These are phyloP conservation scores for Favolaschia claudopus DNA, from an alignment of 768 basidiomycete genomes.

Conservation along the genomic window DNA sequence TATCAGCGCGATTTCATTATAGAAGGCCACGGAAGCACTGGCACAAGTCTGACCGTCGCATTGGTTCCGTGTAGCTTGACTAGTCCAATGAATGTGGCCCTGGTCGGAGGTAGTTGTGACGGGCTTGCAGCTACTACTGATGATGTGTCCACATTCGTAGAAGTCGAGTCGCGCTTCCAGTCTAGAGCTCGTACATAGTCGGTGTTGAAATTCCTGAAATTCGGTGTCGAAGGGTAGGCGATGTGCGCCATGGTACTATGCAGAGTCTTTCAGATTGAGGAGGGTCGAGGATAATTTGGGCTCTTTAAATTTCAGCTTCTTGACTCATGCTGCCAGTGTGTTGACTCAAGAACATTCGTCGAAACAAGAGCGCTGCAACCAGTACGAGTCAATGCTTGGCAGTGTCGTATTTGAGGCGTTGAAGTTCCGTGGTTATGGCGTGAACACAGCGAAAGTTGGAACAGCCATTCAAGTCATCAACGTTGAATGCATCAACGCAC, in stretches of 20 bases:
- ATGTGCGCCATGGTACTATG: conserved; percentile 19
- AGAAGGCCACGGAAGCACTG: no score
- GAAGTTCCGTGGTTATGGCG: no score
- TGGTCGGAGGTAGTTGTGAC: conserved; percentile 16
- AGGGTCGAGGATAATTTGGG: neutral
- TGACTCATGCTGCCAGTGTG: no score
- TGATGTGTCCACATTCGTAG: neutral
- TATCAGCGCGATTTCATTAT: no score
- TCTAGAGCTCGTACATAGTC: conserved; percentile 14
- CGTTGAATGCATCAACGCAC: no score
- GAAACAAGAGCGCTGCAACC: no score
- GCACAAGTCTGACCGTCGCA: conserved; percentile 23
- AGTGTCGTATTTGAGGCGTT: no score
- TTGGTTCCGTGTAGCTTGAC: conserved; percentile 32
- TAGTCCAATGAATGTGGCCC: conserved; percentile 27
- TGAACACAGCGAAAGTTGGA: no score
- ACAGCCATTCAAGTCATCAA: no score
- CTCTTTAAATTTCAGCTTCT: conserved; percentile 2
- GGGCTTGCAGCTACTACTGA: no score
- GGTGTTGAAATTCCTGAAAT: conserved; percentile 26
- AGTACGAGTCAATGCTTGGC: no score
- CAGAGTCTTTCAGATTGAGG: neutral
- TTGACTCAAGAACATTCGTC: no score
- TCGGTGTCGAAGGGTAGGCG: conserved; percentile 26
- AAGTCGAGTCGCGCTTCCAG: neutral